Base-by-base conservation (phyloP, 371 early-diverging fungal species). In the Apophysomyces elegans region DNA sequence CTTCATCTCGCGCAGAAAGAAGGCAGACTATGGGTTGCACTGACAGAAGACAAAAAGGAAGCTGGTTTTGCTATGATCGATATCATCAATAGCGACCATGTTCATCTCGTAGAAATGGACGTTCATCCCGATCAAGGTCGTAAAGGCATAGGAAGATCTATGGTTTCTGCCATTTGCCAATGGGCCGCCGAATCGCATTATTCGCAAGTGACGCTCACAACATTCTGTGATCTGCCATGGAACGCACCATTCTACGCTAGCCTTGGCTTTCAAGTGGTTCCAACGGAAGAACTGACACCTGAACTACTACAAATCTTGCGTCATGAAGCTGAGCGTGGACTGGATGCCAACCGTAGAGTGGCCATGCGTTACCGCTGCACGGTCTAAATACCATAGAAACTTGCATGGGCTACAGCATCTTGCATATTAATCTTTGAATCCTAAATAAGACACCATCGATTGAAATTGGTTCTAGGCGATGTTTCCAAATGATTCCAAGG, bases 81-180 rank as follows among this genome's bases (percentile, higher is more conserved):
- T 9, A 50, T 50, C 21, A 7, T 50, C 21, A 26, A 50, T 50
- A 21, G 8, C 16, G 54, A 50, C 8, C 54, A 50, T 11, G 11
- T 50, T 50, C 54, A 50, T 50, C 54, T 50, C 11, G 54, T 5
- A 50, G 54, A 50, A 26, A 21, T 50, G 9, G 54, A 50, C 16
- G 54, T 50, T 21, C 54, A 50, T 21, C 54, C 54, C 21, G 21
- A 50, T 50, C 54, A 50, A 21, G 54, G 54, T 5, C 54, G 54
- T 5, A 50, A 21, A 21, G 54, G 54, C 32, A 16, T 50, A 9
- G 54, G 54, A 9, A 50, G 21, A 50, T 16, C 54, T 9, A 7
- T 50, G 54, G 54, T 50, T 26, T 21, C 21, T n/a, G 54, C 54
- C 21, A 21, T 50, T 8, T 50, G 54, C 54, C 21, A 32, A n/a